Conservation (phyloP, 495 filamentous ascomycete species). For the Aspergillus ostianus region DNA sequence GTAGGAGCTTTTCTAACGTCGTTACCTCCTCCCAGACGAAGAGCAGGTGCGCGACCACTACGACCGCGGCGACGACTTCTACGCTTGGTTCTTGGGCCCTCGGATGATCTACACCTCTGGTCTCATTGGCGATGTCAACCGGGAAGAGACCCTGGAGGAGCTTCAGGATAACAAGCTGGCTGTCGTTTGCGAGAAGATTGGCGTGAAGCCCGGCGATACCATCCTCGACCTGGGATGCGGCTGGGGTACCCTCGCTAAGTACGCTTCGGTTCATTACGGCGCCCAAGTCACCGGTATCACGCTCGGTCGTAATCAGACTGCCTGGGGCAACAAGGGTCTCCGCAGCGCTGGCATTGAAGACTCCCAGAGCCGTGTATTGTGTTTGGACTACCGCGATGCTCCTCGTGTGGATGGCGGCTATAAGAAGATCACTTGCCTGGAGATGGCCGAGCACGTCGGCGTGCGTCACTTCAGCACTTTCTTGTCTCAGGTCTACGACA, state of each 20-base stretch:
- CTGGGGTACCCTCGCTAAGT: conserved; percentile 70
- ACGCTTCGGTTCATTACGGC: conserved; percentile 61
- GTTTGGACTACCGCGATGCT: conserved; percentile 70
- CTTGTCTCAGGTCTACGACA: conserved; percentile 62
- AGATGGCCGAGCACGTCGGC: conserved; percentile 76
- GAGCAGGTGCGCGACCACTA: conserved; percentile 76
- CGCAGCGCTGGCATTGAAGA: conserved; percentile 59
- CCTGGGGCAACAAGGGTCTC: conserved; percentile 67
- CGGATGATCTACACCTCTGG: conserved; percentile 76
- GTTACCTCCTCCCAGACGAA: conserved; percentile 52
- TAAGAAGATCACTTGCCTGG: conserved; percentile 71
- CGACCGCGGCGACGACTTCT: conserved; percentile 73
- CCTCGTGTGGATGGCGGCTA: conserved; percentile 58
- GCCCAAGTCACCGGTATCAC: conserved; percentile 66
- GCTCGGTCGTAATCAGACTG: conserved; percentile 68
- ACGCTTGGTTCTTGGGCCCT: conserved; percentile 70
- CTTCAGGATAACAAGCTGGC: conserved; percentile 71
- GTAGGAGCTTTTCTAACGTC: conserved; percentile 3
- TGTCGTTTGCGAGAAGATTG: conserved; percentile 72
- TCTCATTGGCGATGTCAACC: conserved; percentile 63
- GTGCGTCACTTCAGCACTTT: conserved; percentile 63
- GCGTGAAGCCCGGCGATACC: conserved; percentile 57
- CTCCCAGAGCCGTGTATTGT: conserved; percentile 61
- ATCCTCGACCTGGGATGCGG: conserved; percentile 70
- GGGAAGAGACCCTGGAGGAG: conserved; percentile 64